Evolutionary conservation across 2,329 filamentous ascomycete species (phyloP).

Genomic region (Aspergillus eucalypticola): DNA sequence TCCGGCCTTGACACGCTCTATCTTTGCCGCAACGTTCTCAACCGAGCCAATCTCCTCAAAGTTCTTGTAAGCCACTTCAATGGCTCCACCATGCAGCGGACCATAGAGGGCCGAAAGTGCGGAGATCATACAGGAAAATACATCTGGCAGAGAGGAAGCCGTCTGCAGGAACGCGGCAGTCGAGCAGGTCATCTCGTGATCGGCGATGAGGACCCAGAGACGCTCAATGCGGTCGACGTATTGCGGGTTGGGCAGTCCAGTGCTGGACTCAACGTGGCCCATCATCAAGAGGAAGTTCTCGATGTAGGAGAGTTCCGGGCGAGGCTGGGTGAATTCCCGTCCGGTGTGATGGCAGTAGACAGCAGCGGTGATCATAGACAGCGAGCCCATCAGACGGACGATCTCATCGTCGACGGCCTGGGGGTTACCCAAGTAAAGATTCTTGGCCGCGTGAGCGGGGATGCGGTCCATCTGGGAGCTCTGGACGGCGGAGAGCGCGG

Average conservation of each 20-base stretch:
- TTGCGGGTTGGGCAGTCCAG: slow-evolving; percentile 50
- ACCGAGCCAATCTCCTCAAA: slow-evolving; percentile 55
- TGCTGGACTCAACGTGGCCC: slow-evolving; percentile 50
- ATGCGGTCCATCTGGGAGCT: neutral
- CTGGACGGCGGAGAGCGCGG: slow-evolving; percentile 46
- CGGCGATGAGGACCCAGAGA: slow-evolving; percentile 56
- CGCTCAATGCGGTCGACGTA: slow-evolving; percentile 52
- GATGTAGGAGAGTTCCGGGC: slow-evolving; percentile 51
- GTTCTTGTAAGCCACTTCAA: slow-evolving; percentile 57
- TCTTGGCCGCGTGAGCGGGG: neutral
- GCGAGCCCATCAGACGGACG: slow-evolving; percentile 51
- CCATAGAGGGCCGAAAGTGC: slow-evolving; percentile 55
- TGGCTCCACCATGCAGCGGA: slow-evolving; percentile 58
- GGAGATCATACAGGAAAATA: slow-evolving; percentile 52
- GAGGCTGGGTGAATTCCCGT: slow-evolving; percentile 53
- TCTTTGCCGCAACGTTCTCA: slow-evolving; percentile 54
- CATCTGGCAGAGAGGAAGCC: slow-evolving; percentile 55
- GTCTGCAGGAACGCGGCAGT: slow-evolving; percentile 58
- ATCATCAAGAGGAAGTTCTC: slow-evolving; percentile 58
- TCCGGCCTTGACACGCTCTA: slow-evolving; percentile 52
- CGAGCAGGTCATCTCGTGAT: slow-evolving; percentile 60
- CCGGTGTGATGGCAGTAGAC: slow-evolving; percentile 57
- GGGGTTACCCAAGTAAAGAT: neutral
- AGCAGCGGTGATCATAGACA: slow-evolving; percentile 50
- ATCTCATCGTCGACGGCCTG: slow-evolving; percentile 50